Evolutionary conservation across 345 rosid species (phyloP), one percentile per base, ranked within the genome.

Genomic region (Aquilaria sinensis): DNA sequence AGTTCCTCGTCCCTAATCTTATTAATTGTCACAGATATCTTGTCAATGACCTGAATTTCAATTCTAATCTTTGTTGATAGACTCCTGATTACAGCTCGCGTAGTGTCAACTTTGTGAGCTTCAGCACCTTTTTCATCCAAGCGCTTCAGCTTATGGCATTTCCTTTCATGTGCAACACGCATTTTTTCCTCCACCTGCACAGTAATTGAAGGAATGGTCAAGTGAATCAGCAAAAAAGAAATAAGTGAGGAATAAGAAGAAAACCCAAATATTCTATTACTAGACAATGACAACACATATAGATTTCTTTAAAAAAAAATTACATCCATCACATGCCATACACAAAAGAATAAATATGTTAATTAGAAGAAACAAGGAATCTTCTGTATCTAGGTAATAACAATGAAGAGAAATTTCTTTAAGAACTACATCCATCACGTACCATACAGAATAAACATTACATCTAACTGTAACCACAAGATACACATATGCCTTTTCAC

Each of bases 1-100:
- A 95, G 74, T 67, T 95, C 99, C 75, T 91, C 99, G 16, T 95
- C 98, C 70, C 96, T 84, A 54, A 91, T 91, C 86, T 84, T 95
- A 72, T 79, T 95, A 63, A 95, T 81, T 0, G 86, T 87, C 46
- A 83, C 77, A 1, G 99, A 89, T 63, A 85, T 80, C 79, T 79
- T 95, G 69, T 95, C 96, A 4, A 95, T 96, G 52, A 85, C 82
- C 51, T 95, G 90, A 81, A 95, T 87, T 54, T 97, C 87, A 62
- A 95, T 87, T 67, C 83, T 76, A 65, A 91, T 91, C 70, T 91
- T 95, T 31, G 93, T 83, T 1, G 98, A 91, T 65, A 95, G 76
- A 63, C 45, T 75, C 80, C 86, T 83, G 51, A 95, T 80, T 49
- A 56, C 15, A 10, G 16, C 72, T 51, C 89, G 74, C 1, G 96